These are phyloP conservation scores for Heterobasidion irregulare DNA, from an alignment of 1,284 basidiomycete genomes.

Conservation along the genomic window DNA sequence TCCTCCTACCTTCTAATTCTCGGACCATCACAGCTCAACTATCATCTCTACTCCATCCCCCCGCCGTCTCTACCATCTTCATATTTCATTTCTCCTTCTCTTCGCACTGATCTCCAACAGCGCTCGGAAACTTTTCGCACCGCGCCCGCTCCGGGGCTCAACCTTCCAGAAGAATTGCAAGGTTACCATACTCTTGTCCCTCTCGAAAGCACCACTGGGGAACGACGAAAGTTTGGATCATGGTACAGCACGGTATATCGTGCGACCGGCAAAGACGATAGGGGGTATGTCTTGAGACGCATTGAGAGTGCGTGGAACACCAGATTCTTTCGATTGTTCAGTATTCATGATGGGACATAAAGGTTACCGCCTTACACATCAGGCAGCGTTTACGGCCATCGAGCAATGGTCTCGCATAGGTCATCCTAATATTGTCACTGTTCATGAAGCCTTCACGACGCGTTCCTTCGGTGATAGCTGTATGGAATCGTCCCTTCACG, in stretches of 20 bases:
- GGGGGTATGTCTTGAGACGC: constrained; percentile 72
- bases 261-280: constrained; percentile 76
- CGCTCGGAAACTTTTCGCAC: constrained; percentile 71
- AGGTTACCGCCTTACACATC: constrained; percentile 82
- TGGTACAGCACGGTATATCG: constrained; percentile 82
- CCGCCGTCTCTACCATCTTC: constrained; percentile 48
- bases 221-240: constrained; percentile 64
- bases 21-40: constrained; percentile 59
- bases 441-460: constrained; percentile 95
- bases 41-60: constrained; percentile 80
- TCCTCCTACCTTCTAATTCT: neutral
- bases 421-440: constrained; percentile 82
- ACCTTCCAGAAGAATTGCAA: constrained; percentile 82
- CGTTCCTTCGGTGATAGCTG: constrained; percentile 90
- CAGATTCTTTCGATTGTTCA: neutral
- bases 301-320: constrained; percentile 66
- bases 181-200: constrained; percentile 87
- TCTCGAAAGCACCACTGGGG: constrained; percentile 49
- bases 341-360: neutral
- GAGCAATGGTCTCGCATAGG: constrained; percentile 84
- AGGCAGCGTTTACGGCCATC: constrained; percentile 76
- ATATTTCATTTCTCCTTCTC: constrained; percentile 61
- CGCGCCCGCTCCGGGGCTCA: constrained; percentile 34
- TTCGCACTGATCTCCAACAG: constrained; percentile 75
- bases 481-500: constrained; percentile 29